A percentile compares a stretch with the other conserved stretches of the same genome.
Conservation (phyloP, 169 alveolate species). For the Plasmodium cynomolgi region DNA sequence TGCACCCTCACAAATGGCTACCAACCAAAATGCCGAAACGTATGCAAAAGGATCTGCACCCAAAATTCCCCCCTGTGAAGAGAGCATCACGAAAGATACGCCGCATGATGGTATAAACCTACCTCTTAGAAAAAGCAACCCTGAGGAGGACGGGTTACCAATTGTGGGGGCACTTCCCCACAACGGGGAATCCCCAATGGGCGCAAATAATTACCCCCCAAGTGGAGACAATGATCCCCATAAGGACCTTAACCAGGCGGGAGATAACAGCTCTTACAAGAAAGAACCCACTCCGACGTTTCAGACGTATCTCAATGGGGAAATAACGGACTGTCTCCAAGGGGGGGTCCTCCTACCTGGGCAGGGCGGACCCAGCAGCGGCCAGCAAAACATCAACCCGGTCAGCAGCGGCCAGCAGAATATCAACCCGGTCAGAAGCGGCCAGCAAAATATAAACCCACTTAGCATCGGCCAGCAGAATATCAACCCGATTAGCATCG, state of each 20-base stretch:
- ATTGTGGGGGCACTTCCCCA: not conserved
- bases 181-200: not conserved
- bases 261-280: not conserved
- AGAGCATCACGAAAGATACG: not conserved
- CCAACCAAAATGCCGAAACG: not conserved
- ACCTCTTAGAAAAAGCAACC: not conserved
- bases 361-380: not conserved
- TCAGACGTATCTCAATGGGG: not conserved
- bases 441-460: not conserved
- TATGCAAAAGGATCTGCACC: not conserved
- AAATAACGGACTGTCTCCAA: not conserved
- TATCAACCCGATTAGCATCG: not conserved
- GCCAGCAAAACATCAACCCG: not conserved
- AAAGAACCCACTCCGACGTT: not conserved
- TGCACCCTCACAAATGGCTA: not conserved
- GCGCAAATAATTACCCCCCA: not conserved
- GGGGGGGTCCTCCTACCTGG: not conserved
- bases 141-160: not conserved
- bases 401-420: not conserved
- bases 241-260: not conserved
- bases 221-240: not conserved
- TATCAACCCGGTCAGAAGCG: not conserved
- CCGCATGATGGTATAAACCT: not conserved
- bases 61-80: not conserved
- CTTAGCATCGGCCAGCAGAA: not conserved